Base-by-base conservation (phyloP, 1,284 basidiomycete genomes). In the Vanrija humicola region DNA sequence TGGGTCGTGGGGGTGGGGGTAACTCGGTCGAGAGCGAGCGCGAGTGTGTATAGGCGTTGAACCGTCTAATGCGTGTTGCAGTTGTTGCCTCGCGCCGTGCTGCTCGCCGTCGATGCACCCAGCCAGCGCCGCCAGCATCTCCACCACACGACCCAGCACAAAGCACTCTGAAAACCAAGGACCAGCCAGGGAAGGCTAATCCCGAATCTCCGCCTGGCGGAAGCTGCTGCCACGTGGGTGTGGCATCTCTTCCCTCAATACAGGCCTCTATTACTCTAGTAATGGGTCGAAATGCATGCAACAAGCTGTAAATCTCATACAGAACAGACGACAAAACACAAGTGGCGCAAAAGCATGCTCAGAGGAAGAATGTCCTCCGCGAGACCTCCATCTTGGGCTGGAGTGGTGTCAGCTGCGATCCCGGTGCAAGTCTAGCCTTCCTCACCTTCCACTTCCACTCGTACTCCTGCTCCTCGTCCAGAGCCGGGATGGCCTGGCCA, bases 361-460 rank as follows among this genome's bases (percentile, higher is more conserved):
- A 78, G 59, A 78, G 66, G 69, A 77, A 78, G 69, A 78, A 78
- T 1, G 75, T 77, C 45, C 74, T 57, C 55, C 77, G 67, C 9
- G 75, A 77, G 9, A 77, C 75, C 58, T 78, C 77, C 73, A 78
- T 77, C 68, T 78, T 78, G 43, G 77, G 75, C 77, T 77, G 59
- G 18, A 34, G 3, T 34, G 34, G 34, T 6, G 47, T 51, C 28
- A 62, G 48, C 12, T 21, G 6, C 7, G 48, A 25, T 12, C 8
- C n/a, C 44, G n/a, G n/a, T 44, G 15, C 38, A 10, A 21, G 12
- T 10, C 14, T 15, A 26, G 18, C 12, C 34, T 54, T 0, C 56
- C 75, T 55, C 40, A 77, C 76, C 70, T 77, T 78, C 77, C 77
- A 78, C 63, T 78, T 77, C 77, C 77, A 78, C 61, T 78, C 76